Conservation (phyloP, 228 moss, liverwort and hornwort genomes). For the Sphagnum magellanicum region DNA sequence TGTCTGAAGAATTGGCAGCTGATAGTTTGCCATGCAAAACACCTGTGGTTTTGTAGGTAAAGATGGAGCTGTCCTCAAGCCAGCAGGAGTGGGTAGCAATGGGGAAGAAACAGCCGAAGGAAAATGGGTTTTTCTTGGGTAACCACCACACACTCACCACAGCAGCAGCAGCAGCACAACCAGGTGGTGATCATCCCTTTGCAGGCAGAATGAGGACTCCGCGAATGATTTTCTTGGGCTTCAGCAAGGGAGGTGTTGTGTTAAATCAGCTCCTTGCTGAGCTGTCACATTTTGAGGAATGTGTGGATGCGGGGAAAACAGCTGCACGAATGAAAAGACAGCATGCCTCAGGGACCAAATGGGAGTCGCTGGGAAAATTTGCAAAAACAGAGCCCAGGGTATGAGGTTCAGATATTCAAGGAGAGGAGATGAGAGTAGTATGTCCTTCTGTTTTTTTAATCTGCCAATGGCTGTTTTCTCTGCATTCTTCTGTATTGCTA, state of each 20-base stretch:
- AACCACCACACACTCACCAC: background rate
- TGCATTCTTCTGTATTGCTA: no score
- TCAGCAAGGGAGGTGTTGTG: slow-evolving; percentile 87
- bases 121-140: slow-evolving; percentile 14
- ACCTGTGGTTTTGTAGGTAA: slow-evolving; percentile 9
- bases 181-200: slow-evolving; percentile 24
- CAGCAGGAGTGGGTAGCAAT: slow-evolving; percentile 35
- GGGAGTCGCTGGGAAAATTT: slow-evolving; percentile 26
- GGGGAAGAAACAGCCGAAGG: slow-evolving; percentile 22
- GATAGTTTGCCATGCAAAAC: no score
- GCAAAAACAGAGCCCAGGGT: slow-evolving; percentile 32
- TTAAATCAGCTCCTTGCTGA: slow-evolving; percentile 83
- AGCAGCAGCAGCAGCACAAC: slow-evolving; percentile 2
- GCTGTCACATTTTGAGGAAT: slow-evolving; percentile 59
- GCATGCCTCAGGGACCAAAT: slow-evolving; percentile 21
- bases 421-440: no score
- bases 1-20: no score
- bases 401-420: background rate
- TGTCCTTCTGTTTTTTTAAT: no score
- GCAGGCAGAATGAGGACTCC: slow-evolving; percentile 35
- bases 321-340: slow-evolving; percentile 14
- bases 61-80: slow-evolving; percentile 29
- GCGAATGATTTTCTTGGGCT: slow-evolving; percentile 57
- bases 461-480: no score
- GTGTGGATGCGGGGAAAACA: slow-evolving; percentile 32